A percentile compares a stretch with the other conserved stretches of the same genome.
Conservation (phyloP, 176 grass and related monocot species). For the Tillandsia fasciculata region DNA sequence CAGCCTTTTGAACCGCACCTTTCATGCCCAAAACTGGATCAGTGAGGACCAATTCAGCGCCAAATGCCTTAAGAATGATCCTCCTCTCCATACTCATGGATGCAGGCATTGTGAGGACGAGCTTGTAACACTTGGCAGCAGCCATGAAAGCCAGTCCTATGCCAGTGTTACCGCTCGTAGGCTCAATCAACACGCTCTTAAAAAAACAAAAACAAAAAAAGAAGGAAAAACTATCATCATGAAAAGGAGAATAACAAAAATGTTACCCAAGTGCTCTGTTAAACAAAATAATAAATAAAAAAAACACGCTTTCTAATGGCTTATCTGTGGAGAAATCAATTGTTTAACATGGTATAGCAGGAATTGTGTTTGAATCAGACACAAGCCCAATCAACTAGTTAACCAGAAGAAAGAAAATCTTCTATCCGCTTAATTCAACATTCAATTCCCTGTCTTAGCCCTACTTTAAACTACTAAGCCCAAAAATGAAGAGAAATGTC, state of each 20-base stretch:
- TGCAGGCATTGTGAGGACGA: conserved; percentile 39
- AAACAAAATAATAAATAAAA: not conserved
- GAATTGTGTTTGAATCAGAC: too few relatives aligned
- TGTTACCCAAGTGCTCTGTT: not conserved
- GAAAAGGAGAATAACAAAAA: not conserved
- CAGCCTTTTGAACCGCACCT: conserved; percentile 44
- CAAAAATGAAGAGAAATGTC: too few relatives aligned
- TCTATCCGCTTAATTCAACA: too few relatives aligned
- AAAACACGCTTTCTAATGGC: too few relatives aligned
- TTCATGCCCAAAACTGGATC: conserved; percentile 49
- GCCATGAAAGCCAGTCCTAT: conserved; percentile 49
- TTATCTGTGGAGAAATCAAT: too few relatives aligned
- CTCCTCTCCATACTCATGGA: conserved; percentile 49
- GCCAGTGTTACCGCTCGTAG: conserved; percentile 49
- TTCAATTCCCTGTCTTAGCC: too few relatives aligned
- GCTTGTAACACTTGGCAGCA: conserved; percentile 47
- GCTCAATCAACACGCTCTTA: conserved; percentile 52
- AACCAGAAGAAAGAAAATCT: too few relatives aligned
- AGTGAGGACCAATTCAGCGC: conserved; percentile 49
- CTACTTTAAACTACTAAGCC: too few relatives aligned
- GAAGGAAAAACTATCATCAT: not conserved
- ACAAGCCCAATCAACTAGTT: too few relatives aligned
- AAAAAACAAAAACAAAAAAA: conserved; percentile 11
- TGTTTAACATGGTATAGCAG: too few relatives aligned
- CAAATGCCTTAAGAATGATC: conserved; percentile 46